Percentiles rank a stretch among this genome's conserved stretches.
phyloP scores from a whole-genome alignment of 2,329 filamentous ascomycete species.

The Parascedosporium putredinis region DNA sequence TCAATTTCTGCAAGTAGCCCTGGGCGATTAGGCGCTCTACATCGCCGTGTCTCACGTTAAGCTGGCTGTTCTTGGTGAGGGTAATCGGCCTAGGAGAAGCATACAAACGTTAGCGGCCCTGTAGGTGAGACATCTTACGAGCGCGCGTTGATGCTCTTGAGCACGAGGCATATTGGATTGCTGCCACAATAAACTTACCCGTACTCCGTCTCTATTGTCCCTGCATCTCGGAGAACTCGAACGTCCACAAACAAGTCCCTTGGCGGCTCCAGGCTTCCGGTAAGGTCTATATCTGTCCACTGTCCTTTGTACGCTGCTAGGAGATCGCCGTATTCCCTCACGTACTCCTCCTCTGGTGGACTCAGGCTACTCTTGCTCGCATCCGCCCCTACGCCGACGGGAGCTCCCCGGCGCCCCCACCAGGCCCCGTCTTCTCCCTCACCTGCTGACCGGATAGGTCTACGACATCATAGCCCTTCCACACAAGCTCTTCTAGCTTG shows the following conservation, averaged over 20 bases:
- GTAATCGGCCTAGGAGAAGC: conserved; percentile 63
- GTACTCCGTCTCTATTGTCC: conserved; percentile 98
- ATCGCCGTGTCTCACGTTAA: conserved; percentile 91
- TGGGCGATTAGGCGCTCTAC: conserved; percentile 90
- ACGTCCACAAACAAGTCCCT: conserved; percentile 95
- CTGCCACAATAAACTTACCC: too few species aligned
- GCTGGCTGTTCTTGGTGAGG: conserved; percentile 95
- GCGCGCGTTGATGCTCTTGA: neutral
- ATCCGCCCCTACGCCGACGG: conserved; percentile 30
- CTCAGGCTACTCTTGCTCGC: conserved; percentile 66
- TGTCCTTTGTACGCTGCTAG: conserved; percentile 95
- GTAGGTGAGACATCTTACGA: neutral
- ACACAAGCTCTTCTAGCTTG: conserved; percentile 87
- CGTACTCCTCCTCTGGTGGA: conserved; percentile 94
- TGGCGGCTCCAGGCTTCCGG: conserved; percentile 88
- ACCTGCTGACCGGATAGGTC: conserved; percentile 54
- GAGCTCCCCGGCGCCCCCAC: conserved; percentile 9
- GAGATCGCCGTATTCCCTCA: conserved; percentile 81
- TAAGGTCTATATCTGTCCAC: conserved; percentile 96
- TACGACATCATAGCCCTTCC: conserved; percentile 76
- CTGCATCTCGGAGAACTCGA: conserved; percentile 87
- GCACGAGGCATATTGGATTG: too few species aligned
- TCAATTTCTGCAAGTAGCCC: conserved; percentile 85
- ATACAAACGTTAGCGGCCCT: neutral
- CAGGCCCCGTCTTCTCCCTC: conserved; percentile 17